A percentile compares a stretch with the other conserved stretches of the same genome.
Evolutionary conservation across 23 red algal genomes (phyloP).

Genomic region (Pyropia yezoensis): DNA sequence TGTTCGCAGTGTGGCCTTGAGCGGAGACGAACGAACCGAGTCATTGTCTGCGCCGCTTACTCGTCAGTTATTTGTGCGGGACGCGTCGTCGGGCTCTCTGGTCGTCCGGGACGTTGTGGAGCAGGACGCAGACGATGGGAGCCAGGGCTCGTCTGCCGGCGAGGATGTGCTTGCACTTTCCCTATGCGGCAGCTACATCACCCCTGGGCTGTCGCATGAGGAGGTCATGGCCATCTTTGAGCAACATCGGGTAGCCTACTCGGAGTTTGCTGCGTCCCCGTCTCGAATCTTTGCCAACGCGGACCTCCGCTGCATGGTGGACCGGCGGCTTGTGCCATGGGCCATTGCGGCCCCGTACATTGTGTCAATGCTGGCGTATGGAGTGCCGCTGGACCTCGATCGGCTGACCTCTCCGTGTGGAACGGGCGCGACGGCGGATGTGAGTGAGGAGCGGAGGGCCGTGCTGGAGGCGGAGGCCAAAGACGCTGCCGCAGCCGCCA

Average conservation of each 20-base stretch:
- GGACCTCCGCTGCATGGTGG: slow-evolving; percentile 52
- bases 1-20: no score
- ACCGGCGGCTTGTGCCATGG: slow-evolving; percentile 42
- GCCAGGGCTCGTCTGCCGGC: not conserved
- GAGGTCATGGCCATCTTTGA: slow-evolving; percentile 60
- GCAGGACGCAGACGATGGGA: not conserved
- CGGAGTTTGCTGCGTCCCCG: slow-evolving; percentile 51
- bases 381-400: slow-evolving; percentile 37
- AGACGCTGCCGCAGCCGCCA: no score
- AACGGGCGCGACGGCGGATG: slow-evolving; percentile 1
- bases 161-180: slow-evolving; percentile 41
- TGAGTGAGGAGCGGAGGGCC: not conserved
- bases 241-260: slow-evolving; percentile 48
- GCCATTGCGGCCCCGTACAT: slow-evolving; percentile 61
- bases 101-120: no score
- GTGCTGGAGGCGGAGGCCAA: no score
- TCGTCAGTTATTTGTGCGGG: no score
- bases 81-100: no score
- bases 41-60: no score
- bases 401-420: not conserved
- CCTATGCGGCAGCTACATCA: slow-evolving; percentile 66
- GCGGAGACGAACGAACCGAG: no score
- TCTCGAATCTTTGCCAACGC: slow-evolving; percentile 62
- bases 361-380: slow-evolving; percentile 55
- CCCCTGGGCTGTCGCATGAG: slow-evolving; percentile 42